Evolutionary conservation across 352 stramenopile species (phyloP).

Genomic region (Phytophthora aleatoria): DNA sequence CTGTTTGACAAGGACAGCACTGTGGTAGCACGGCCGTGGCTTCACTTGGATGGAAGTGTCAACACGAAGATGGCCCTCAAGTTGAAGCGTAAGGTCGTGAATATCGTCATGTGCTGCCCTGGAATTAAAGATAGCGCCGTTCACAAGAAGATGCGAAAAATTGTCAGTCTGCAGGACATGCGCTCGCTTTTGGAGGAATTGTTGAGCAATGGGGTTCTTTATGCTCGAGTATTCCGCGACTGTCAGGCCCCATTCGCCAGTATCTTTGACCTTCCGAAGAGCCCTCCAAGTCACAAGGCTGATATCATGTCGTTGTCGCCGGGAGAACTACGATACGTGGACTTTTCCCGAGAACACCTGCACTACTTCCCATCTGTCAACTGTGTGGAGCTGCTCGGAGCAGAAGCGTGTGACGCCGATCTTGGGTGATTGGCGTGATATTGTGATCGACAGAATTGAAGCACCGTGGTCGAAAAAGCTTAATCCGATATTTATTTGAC

Average conservation of each 20-base stretch:
- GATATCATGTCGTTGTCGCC: conserved; percentile 34
- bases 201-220: conserved; percentile 61
- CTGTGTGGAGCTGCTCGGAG: conserved; percentile 77
- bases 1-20: conserved; percentile 65
- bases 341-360: conserved; percentile 52
- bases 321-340: conserved; percentile 55
- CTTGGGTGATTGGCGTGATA: conserved; percentile 26
- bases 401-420: conserved; percentile 61
- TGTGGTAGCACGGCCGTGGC: conserved; percentile 70
- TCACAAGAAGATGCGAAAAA: conserved; percentile 73
- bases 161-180: conserved; percentile 76
- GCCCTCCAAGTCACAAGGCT: conserved; percentile 1
- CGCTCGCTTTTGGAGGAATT: conserved; percentile 72
- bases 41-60: conserved; percentile 69
- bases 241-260: conserved; percentile 14
- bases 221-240: conserved; percentile 47
- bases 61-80: conserved; percentile 61
- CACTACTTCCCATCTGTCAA: conserved; percentile 81
- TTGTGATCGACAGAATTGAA: neutral
- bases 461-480: conserved; percentile 13
- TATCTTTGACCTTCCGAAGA: conserved; percentile 39
- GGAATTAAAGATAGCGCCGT: conserved; percentile 66
- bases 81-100: conserved; percentile 82
- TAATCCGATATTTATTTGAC: conserved; percentile 38
- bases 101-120: conserved; percentile 77